A percentile compares a stretch with the other conserved stretches of the same genome.
These are phyloP conservation scores for Pythium insidiosum DNA, from an alignment of 352 stramenopile species.

Conservation along the genomic window DNA sequence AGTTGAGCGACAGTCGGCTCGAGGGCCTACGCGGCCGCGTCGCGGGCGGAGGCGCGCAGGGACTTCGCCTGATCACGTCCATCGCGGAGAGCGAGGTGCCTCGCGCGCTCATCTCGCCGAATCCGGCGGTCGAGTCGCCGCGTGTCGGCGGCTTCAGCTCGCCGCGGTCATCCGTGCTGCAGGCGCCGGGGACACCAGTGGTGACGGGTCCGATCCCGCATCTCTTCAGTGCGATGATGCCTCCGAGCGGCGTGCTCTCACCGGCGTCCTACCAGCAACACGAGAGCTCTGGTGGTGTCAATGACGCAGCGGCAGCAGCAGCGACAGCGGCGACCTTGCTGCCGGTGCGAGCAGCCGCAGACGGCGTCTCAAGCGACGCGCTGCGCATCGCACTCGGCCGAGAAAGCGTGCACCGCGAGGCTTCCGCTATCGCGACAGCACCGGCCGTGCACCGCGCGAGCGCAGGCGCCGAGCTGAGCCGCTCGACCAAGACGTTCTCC, in stretches of 20 bases:
- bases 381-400: slow-evolving; percentile 69
- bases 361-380: slow-evolving; percentile 26
- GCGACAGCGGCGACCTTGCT: slow-evolving; percentile 18
- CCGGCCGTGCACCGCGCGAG: slow-evolving; percentile 11
- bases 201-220: slow-evolving; percentile 35
- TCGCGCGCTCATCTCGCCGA: slow-evolving; percentile 73
- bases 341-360: slow-evolving; percentile 11
- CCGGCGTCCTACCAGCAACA: slow-evolving; percentile 80
- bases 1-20: too few relatives aligned
- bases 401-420: slow-evolving; percentile 29
- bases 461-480: slow-evolving; percentile 6
- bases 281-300: slow-evolving; percentile 52
- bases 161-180: slow-evolving; percentile 60
- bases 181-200: slow-evolving; percentile 60
- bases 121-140: slow-evolving; percentile 79
- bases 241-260: slow-evolving; percentile 37
- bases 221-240: slow-evolving; percentile 41
- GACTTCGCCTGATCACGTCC: slow-evolving; percentile 76
- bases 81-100: slow-evolving; percentile 76
- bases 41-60: too few relatives aligned
- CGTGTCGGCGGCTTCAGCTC: slow-evolving; percentile 69
- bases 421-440: not conserved
- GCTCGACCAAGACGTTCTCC: too few relatives aligned
- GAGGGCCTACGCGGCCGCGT: too few relatives aligned
- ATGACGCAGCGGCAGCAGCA: too few relatives aligned